A percentile compares a stretch with the other conserved stretches of the same genome.
Evolutionary conservation across 768 basidiomycete species (phyloP).

Genomic region (Boletales sp.): DNA sequence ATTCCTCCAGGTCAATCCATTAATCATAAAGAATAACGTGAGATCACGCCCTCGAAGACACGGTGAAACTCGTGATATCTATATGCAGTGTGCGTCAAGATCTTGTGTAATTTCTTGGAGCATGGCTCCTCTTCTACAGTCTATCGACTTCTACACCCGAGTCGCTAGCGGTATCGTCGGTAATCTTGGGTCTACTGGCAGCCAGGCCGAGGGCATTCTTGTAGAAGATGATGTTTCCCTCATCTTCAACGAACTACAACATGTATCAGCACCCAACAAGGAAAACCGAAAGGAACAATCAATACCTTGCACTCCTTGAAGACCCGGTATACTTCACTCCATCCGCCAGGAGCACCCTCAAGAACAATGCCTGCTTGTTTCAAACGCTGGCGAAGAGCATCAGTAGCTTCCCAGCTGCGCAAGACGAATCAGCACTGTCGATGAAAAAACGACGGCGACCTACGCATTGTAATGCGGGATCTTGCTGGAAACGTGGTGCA

Average conservation of each 20-base stretch:
- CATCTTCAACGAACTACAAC: conserved; percentile 84
- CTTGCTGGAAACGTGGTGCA: conserved; percentile 91
- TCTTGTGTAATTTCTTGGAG: conserved; percentile 2
- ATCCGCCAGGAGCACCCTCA: conserved; percentile 71
- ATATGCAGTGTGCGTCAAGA: conserved; percentile 1
- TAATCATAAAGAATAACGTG: neutral
- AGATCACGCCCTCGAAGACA: neutral
- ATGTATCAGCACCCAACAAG: neutral
- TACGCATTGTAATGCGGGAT: conserved; percentile 93
- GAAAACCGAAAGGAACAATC: neutral
- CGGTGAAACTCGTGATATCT: conserved; percentile 8
- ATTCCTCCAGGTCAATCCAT: neutral
- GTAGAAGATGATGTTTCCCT: conserved; percentile 87
- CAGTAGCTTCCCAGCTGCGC: conserved; percentile 82
- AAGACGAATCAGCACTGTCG: neutral
- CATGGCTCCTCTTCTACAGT: conserved; percentile 21
- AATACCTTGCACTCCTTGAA: conserved; percentile 72
- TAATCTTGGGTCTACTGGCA: conserved; percentile 59
- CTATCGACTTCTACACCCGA: conserved; percentile 61
- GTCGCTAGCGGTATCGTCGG: conserved; percentile 57
- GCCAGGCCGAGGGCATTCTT: conserved; percentile 84
- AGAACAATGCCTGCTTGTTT: conserved; percentile 56
- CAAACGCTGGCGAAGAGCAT: conserved; percentile 75
- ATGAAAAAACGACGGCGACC: conserved; percentile 12
- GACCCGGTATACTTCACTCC: conserved; percentile 77